Conservation (phyloP, 2,329 filamentous ascomycete genomes). For the Rutstroemia sp. region DNA sequence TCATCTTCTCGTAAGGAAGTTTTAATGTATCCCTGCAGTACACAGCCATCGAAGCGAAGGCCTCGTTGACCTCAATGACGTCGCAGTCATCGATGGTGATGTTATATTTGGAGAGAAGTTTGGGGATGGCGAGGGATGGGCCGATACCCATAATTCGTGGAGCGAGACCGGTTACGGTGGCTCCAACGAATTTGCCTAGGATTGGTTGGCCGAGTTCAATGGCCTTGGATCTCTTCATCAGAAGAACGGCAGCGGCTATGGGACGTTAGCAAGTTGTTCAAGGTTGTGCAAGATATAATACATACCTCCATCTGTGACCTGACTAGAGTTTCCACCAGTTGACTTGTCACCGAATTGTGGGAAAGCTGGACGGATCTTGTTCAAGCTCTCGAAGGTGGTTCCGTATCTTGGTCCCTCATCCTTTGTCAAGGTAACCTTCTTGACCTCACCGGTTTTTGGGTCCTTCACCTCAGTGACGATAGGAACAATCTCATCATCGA, state of each 20-base stretch:
- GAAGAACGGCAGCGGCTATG: constrained; percentile 70
- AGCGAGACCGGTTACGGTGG: constrained; percentile 81
- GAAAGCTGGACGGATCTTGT: constrained; percentile 86
- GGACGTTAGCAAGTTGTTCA: neutral
- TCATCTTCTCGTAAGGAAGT: constrained; percentile 70
- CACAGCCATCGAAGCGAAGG: constrained; percentile 95
- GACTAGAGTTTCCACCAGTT: constrained; percentile 89
- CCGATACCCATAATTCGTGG: constrained; percentile 97
- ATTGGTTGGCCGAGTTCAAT: constrained; percentile 84
- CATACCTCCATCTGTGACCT: constrained; percentile 83
- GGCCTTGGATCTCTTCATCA: constrained; percentile 93
- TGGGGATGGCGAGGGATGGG: constrained; percentile 65
- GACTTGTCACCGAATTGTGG: constrained; percentile 79
- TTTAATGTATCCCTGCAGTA: constrained; percentile 75
- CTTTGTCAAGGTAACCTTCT: constrained; percentile 69
- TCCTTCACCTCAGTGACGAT: constrained; percentile 78
- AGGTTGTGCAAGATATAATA: constrained; percentile 8
- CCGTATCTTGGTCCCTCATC: constrained; percentile 90
- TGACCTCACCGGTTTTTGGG: constrained; percentile 69
- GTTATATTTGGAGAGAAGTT: constrained; percentile 76
- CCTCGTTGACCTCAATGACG: constrained; percentile 92
- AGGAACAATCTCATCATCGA: constrained; percentile 89
- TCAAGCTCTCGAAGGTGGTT: constrained; percentile 74
- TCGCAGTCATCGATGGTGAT: constrained; percentile 77
- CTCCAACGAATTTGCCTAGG: constrained; percentile 87